These are phyloP conservation scores for Exophiala aquamarina DNA, from an alignment of 2,329 filamentous ascomycete species.

Conservation along the genomic window DNA sequence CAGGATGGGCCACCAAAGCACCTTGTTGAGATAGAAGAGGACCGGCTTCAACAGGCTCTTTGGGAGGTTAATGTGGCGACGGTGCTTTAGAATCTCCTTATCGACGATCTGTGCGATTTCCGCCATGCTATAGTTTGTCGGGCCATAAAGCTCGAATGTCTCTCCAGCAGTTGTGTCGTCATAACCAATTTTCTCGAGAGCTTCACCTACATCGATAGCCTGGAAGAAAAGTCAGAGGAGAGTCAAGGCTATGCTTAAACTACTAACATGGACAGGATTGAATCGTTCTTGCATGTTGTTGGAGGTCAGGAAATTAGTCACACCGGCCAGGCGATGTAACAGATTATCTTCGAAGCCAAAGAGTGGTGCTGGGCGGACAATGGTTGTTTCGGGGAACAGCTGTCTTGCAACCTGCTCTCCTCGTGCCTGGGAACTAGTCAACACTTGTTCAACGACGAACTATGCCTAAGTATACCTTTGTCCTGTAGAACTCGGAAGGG, in stretches of 20 bases:
- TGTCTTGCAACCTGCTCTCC: slow-evolving; percentile 80
- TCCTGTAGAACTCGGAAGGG: slow-evolving; percentile 82
- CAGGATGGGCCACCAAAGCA: slow-evolving; percentile 83
- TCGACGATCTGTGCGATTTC: slow-evolving; percentile 88
- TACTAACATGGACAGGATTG: slow-evolving; percentile 80
- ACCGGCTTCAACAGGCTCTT: slow-evolving; percentile 75
- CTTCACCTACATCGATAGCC: slow-evolving; percentile 86
- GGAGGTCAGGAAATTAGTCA: slow-evolving; percentile 79
- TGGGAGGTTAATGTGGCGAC: slow-evolving; percentile 88
- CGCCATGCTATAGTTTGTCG: slow-evolving; percentile 84
- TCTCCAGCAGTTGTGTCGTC: slow-evolving; percentile 88
- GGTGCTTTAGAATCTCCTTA: slow-evolving; percentile 85
- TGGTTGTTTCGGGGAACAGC: slow-evolving; percentile 95
- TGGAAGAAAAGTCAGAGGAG: slow-evolving; percentile 38
- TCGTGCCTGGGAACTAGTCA: slow-evolving; percentile 54
- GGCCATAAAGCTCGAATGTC: slow-evolving; percentile 93
- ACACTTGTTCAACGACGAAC: neutral
- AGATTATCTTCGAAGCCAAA: slow-evolving; percentile 95
- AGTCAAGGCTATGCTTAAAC: neutral
- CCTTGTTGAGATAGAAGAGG: slow-evolving; percentile 72
- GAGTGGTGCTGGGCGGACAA: slow-evolving; percentile 88
- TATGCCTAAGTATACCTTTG: slow-evolving; percentile 62
- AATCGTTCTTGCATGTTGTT: slow-evolving; percentile 93
- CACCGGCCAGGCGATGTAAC: slow-evolving; percentile 77
- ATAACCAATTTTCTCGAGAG: slow-evolving; percentile 84